Evolutionary conservation across 164 flowering plant species (phyloP).

Genomic region (Piper betle): DNA sequence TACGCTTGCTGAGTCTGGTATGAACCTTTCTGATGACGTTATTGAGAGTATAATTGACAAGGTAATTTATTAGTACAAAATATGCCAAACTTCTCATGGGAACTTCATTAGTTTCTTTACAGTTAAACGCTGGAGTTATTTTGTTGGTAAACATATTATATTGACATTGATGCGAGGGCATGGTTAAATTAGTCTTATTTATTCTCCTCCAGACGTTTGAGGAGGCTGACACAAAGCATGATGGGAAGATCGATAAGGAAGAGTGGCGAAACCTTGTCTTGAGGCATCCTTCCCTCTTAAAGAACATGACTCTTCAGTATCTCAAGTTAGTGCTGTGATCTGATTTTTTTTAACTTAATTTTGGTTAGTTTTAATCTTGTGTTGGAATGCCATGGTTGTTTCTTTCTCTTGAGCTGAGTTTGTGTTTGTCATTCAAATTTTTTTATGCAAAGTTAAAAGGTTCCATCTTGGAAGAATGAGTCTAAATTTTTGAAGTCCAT

Average conservation of each 20-base stretch:
- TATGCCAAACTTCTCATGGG: neutral
- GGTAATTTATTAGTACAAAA: conserved; percentile 23
- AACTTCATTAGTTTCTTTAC: neutral
- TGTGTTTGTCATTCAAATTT: too few relatives aligned
- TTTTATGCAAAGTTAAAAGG: too few relatives aligned
- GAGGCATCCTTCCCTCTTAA: conserved; percentile 81
- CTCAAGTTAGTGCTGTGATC: conserved; percentile 39
- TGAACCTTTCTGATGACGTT: conserved; percentile 95
- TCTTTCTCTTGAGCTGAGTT: too few relatives aligned
- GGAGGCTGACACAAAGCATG: conserved; percentile 96
- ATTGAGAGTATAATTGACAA: conserved; percentile 92
- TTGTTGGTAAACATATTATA: neutral
- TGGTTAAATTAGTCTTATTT: neutral
- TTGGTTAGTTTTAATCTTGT: too few relatives aligned
- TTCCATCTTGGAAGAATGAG: too few relatives aligned
- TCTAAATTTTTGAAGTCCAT: too few relatives aligned
- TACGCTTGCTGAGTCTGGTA: conserved; percentile 97
- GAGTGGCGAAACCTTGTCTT: conserved; percentile 90
- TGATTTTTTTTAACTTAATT: neutral
- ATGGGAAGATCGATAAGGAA: conserved; percentile 92
- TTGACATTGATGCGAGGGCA: neutral
- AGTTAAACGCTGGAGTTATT: too few relatives aligned
- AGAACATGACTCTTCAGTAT: conserved; percentile 92
- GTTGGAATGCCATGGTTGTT: neutral
- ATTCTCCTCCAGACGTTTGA: conserved; percentile 61